Conservation (phyloP, 2,329 filamentous ascomycete species). For the Thielaviopsis euricoi region DNA sequence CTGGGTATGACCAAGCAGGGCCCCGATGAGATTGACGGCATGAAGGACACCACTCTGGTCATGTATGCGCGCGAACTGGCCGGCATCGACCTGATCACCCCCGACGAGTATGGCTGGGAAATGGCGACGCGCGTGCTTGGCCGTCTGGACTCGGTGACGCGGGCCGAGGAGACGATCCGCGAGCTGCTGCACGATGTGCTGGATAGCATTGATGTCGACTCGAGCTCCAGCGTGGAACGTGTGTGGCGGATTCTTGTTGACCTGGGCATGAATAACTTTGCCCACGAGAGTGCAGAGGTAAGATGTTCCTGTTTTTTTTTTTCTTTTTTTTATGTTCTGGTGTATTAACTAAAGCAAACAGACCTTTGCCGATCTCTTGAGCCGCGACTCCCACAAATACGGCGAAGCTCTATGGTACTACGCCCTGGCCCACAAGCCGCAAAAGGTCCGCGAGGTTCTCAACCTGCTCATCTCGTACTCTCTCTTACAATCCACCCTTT, state of each 20-base stretch:
- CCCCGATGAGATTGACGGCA: conserved; percentile 43
- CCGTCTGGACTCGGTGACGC: conserved; percentile 56
- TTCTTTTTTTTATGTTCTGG: not conserved
- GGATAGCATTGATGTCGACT: conserved; percentile 43
- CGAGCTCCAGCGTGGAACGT: conserved; percentile 59
- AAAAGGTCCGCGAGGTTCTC: conserved; percentile 70
- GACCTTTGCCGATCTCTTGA: conserved; percentile 69
- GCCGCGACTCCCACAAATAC: conserved; percentile 57
- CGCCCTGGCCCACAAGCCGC: conserved; percentile 60
- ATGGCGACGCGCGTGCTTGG: conserved; percentile 69
- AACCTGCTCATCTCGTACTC: conserved; percentile 79
- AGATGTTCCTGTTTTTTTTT: conserved; percentile 17
- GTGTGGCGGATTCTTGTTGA: conserved; percentile 63
- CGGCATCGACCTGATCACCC: conserved; percentile 32
- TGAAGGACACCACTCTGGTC: conserved; percentile 64
- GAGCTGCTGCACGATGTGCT: conserved; percentile 54
- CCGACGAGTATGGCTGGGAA: conserved; percentile 64
- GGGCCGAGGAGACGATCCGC: conserved; percentile 57
- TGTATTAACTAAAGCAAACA: conserved; percentile 23
- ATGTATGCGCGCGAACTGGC: conserved; percentile 57
- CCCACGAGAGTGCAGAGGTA: conserved; percentile 70
- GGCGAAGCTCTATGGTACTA: conserved; percentile 85
- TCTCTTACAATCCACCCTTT: conserved; percentile 68
- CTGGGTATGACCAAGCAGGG: conserved; percentile 48
- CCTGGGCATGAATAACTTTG: conserved; percentile 63